phyloP scores from a whole-genome alignment of 768 basidiomycete genomes.

The Termitomyces sp. region DNA sequence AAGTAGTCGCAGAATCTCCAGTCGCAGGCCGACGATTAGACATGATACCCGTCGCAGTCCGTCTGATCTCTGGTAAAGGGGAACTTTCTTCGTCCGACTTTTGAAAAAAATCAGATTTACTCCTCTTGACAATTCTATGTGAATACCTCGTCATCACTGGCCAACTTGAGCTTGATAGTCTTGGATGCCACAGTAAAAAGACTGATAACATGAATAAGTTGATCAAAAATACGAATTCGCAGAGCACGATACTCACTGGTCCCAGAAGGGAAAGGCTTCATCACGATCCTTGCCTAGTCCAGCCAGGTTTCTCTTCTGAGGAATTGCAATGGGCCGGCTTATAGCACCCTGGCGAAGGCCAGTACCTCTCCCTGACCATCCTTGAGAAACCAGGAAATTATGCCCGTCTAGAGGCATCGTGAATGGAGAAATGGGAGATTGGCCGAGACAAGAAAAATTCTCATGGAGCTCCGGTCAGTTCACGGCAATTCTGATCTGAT shows the following conservation, averaged over 20 bases:
- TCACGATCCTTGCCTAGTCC: constrained; percentile 92
- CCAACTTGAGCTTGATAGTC: constrained; percentile 69
- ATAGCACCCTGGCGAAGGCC: constrained; percentile 84
- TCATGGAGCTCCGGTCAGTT: background rate
- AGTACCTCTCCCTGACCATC: constrained; percentile 83
- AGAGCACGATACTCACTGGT: constrained; percentile 61
- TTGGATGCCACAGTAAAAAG: constrained; percentile 80
- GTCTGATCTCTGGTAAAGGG: constrained; percentile 17
- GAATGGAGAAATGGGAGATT: background rate
- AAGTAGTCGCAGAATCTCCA: constrained; percentile 44
- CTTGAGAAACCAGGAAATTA: constrained; percentile 69
- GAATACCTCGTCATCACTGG: constrained; percentile 39
- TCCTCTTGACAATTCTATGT: background rate
- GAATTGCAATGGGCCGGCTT: constrained; percentile 65
- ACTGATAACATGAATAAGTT: constrained; percentile 31
- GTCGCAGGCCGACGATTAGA: constrained; percentile 59
- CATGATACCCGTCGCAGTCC: constrained; percentile 71
- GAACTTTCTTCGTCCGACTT: constrained; percentile 10
- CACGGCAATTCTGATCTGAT: background rate
- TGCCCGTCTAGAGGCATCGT: constrained; percentile 71
- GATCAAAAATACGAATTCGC: background rate
- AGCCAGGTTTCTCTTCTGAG: constrained; percentile 79
- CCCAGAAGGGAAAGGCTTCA: constrained; percentile 97
- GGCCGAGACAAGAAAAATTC: background rate
- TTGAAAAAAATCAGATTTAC: background rate